phyloP scores from a whole-genome alignment of 163 green algal genomes.

The Dunaliella salina region DNA sequence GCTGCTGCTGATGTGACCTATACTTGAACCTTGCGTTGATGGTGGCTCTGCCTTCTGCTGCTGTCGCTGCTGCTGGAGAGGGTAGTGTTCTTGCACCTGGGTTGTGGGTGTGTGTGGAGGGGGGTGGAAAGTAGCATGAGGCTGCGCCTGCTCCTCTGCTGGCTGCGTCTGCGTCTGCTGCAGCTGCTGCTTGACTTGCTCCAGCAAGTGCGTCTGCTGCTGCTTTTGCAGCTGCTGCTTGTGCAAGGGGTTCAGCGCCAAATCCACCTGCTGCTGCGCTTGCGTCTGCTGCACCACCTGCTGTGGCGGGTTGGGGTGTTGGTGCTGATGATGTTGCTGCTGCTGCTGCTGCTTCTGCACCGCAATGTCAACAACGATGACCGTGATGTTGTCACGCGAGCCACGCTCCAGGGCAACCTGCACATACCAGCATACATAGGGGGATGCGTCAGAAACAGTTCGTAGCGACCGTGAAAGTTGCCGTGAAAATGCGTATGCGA shows the following conservation, averaged over 20 bases:
- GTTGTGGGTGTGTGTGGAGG: too few relatives aligned
- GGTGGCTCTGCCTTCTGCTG: neutral
- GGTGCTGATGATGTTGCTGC: neutral
- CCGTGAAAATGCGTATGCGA: too few relatives aligned
- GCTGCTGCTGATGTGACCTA: too few relatives aligned
- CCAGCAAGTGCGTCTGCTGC: neutral
- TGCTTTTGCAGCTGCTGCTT: neutral
- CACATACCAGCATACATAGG: too few relatives aligned
- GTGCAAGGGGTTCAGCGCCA: too few relatives aligned
- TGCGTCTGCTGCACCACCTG: neutral
- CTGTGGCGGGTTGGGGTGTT: neutral
- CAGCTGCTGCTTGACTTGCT: neutral
- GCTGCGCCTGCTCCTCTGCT: neutral
- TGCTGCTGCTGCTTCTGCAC: neutral
- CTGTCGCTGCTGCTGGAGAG: neutral
- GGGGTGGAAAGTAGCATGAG: too few relatives aligned
- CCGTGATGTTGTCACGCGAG: slow-evolving; percentile 53
- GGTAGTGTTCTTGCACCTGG: too few relatives aligned
- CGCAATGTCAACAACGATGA: slow-evolving; percentile 44
- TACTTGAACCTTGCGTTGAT: too few relatives aligned
- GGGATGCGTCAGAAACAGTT: too few relatives aligned
- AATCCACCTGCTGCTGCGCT: neutral
- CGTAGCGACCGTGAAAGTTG: too few relatives aligned
- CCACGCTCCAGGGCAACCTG: slow-evolving; percentile 36
- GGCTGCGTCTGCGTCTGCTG: neutral